phyloP scores from a whole-genome alignment of 345 rosid species.

The Mangifera indica region DNA sequence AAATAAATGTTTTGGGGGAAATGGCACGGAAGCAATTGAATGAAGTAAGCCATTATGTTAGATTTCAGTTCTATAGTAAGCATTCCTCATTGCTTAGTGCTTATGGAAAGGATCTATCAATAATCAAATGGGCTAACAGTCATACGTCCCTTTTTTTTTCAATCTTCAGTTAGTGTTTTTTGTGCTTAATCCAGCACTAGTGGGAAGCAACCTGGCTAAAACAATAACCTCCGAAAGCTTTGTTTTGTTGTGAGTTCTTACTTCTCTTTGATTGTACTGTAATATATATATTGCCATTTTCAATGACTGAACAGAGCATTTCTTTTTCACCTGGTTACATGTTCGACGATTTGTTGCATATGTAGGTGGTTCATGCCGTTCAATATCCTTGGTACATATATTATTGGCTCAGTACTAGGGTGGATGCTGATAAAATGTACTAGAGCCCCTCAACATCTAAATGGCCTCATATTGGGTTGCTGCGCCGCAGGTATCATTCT shows the following conservation, averaged over 20 bases:
- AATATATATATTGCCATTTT: not conserved
- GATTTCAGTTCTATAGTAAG: no score
- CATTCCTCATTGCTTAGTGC: not conserved
- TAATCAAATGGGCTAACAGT: not conserved
- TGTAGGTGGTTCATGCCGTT: constrained; percentile 60
- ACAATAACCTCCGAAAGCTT: constrained; percentile 37
- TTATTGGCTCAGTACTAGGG: constrained; percentile 37
- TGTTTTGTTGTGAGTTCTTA: constrained; percentile 33
- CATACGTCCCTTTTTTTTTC: not conserved
- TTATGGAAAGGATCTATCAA: not conserved
- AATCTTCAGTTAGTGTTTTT: constrained; percentile 31
- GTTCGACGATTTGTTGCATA: not conserved
- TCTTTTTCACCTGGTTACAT: not conserved
- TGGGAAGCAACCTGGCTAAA: constrained; percentile 36
- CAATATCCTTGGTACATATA: constrained; percentile 34
- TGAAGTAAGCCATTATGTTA: constrained; percentile 17
- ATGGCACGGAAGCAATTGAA: constrained; percentile 36
- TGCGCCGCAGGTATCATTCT: constrained; percentile 42
- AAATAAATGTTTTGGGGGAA: constrained; percentile 29
- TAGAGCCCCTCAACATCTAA: constrained; percentile 35
- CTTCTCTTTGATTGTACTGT: not conserved
- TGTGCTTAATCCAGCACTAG: constrained; percentile 41
- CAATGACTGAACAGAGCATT: not conserved
- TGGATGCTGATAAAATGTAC: constrained; percentile 41
- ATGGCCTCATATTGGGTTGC: constrained; percentile 51